Conservation (phyloP, 2,329 filamentous ascomycete species). For the Penicillium digitatum region DNA sequence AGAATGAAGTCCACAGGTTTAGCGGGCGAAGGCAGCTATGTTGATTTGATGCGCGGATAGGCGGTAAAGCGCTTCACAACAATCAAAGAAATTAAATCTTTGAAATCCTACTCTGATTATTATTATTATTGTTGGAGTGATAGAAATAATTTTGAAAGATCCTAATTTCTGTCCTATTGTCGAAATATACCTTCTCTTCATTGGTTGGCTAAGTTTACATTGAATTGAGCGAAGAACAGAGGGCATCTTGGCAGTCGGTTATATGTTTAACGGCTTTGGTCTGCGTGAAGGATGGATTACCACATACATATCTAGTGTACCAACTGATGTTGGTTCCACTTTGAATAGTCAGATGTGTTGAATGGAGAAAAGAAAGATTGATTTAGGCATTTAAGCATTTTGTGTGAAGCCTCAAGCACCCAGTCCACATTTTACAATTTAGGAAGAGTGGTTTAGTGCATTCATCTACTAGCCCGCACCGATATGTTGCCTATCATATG, state of each 20-base stretch:
- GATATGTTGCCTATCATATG: background rate
- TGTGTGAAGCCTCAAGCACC: background rate
- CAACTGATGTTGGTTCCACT: background rate
- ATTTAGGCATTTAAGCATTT: background rate
- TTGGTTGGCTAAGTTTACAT: background rate
- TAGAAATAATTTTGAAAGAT: background rate
- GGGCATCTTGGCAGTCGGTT: constrained; percentile 13
- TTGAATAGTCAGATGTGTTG: background rate
- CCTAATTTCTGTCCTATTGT: background rate
- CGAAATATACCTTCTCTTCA: background rate
- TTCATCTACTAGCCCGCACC: background rate
- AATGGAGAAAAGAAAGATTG: background rate
- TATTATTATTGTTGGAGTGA: background rate
- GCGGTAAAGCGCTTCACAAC: constrained; percentile 16
- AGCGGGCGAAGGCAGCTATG: constrained; percentile 24
- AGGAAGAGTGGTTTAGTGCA: background rate
- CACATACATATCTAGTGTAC: background rate
- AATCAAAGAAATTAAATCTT: background rate
- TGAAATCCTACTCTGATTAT: background rate
- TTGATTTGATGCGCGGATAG: constrained; percentile 21
- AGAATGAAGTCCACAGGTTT: constrained; percentile 17
- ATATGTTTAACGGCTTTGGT: constrained; percentile 10
- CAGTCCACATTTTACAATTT: background rate
- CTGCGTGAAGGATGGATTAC: background rate
- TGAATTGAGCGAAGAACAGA: constrained; percentile 14